These are phyloP conservation scores for Trypanosoma lewisi DNA, from an alignment of 208 protist genomes.

Conservation along the genomic window DNA sequence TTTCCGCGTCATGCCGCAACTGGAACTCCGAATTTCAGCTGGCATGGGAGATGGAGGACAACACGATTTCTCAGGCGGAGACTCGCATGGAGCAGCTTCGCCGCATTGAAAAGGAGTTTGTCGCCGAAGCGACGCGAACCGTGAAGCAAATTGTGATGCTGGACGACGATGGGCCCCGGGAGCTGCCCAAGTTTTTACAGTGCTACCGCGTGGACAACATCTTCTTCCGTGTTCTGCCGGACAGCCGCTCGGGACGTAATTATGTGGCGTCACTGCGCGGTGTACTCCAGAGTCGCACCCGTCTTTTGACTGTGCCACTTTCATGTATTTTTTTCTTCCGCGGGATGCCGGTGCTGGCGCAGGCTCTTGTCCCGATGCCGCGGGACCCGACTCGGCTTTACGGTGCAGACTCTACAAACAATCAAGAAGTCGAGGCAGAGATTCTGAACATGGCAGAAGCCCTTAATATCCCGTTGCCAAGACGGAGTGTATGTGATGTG, in stretches of 20 bases:
- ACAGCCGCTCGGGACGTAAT: conserved; percentile 80
- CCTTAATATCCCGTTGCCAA: conserved; percentile 64
- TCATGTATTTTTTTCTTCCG: conserved; percentile 84
- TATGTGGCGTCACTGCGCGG: conserved; percentile 78
- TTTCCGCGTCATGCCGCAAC: conserved; percentile 45
- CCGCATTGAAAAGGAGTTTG: conserved; percentile 58
- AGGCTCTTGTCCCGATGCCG: conserved; percentile 83
- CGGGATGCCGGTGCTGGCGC: conserved; percentile 84
- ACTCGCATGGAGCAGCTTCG: conserved; percentile 39
- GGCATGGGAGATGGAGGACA: conserved; percentile 74
- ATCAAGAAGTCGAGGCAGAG: conserved; percentile 74
- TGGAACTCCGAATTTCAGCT: conserved; percentile 89
- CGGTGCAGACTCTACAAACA: conserved; percentile 54
- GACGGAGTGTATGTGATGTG: conserved; percentile 57
- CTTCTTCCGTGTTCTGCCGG: conserved; percentile 84
- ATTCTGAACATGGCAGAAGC: conserved; percentile 71
- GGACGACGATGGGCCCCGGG: conserved; percentile 67
- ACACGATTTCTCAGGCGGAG: conserved; percentile 52
- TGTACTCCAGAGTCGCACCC: conserved; percentile 67
- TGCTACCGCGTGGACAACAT: conserved; percentile 85
- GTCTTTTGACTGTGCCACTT: conserved; percentile 74
- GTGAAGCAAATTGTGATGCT: conserved; percentile 79
- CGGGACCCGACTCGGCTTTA: conserved; percentile 53
- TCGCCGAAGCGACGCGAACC: conserved; percentile 39
- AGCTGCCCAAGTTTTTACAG: conserved; percentile 75